Evolutionary conservation across 345 rosid genomes (phyloP).

Genomic region (Mercurialis annua): DNA sequence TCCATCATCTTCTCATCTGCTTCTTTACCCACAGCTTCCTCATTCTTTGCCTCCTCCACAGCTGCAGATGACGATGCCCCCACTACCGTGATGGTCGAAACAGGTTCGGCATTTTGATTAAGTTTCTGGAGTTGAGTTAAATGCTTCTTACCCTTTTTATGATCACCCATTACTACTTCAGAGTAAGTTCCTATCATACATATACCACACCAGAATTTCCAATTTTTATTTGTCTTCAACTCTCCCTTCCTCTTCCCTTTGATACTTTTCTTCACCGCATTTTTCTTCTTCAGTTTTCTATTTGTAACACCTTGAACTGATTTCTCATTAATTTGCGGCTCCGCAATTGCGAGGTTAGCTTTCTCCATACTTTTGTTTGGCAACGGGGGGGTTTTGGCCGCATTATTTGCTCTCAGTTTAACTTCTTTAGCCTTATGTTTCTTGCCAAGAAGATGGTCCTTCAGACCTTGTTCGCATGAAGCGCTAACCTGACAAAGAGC

Average conservation of each 20-base stretch:
- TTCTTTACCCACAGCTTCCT: neutral
- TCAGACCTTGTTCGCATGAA: slow-evolving; percentile 39
- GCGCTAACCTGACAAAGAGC: slow-evolving; percentile 43
- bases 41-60: neutral
- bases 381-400: slow-evolving; percentile 3
- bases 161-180: slow-evolving; percentile 38
- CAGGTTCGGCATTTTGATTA: slow-evolving; percentile 10
- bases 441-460: slow-evolving; percentile 39
- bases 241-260: slow-evolving; percentile 12
- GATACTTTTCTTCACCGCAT: neutral
- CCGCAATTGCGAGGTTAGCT: slow-evolving; percentile 3
- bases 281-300: slow-evolving; percentile 11
- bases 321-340: slow-evolving; percentile 1
- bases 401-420: slow-evolving; percentile 22
- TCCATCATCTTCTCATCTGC: slow-evolving; percentile 1
- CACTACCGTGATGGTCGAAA: neutral
- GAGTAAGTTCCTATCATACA: slow-evolving; percentile 40
- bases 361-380: slow-evolving; percentile 17
- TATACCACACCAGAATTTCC: slow-evolving; percentile 46
- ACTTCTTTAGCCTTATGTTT: slow-evolving; percentile 42
- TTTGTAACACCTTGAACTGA: slow-evolving; percentile 15
- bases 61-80: neutral
- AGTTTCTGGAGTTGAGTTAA: slow-evolving; percentile 23
- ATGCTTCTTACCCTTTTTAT: slow-evolving; percentile 56
- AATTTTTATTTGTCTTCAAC: slow-evolving; percentile 18